Conservation (phyloP, 2,329 filamentous ascomycete species). For the Monilinia aucupariae region DNA sequence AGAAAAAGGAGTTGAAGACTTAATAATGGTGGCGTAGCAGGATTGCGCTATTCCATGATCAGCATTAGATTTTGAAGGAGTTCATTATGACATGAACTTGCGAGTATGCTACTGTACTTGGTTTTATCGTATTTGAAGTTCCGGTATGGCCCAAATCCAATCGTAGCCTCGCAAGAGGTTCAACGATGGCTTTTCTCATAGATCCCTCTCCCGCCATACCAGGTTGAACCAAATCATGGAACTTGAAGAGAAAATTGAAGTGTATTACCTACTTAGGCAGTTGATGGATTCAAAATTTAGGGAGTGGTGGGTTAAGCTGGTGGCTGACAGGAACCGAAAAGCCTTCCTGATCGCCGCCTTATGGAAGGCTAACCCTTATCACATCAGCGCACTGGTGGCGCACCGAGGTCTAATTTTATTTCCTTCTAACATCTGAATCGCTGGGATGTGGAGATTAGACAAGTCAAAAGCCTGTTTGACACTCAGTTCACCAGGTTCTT, state of each 20-base stretch:
- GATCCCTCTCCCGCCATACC: background rate
- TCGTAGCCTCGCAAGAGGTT: background rate
- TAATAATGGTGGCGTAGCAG: conserved; percentile 10
- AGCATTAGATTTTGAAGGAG: conserved; percentile 4
- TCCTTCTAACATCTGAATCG: background rate
- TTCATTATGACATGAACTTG: background rate
- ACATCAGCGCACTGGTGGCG: conserved; percentile 3
- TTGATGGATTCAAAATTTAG: background rate
- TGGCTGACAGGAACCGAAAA: background rate
- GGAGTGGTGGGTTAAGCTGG: too few relatives aligned
- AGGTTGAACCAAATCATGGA: background rate
- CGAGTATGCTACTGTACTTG: too few relatives aligned
- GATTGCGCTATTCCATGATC: background rate
- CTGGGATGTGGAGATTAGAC: background rate
- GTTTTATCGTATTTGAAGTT: background rate
- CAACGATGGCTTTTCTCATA: background rate
- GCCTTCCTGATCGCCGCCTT: conserved; percentile 7
- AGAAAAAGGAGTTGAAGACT: conserved; percentile 6
- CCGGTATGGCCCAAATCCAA: background rate
- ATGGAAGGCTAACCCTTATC: too few relatives aligned
- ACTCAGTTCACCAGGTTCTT: background rate
- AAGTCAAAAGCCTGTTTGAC: background rate
- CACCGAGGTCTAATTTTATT: background rate
- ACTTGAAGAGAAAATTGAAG: background rate
- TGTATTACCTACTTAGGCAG: background rate